Evolutionary conservation across 108 stramenopile species (phyloP), one percentile per base, ranked within the genome.

Genomic region (Ochromonas danica): DNA sequence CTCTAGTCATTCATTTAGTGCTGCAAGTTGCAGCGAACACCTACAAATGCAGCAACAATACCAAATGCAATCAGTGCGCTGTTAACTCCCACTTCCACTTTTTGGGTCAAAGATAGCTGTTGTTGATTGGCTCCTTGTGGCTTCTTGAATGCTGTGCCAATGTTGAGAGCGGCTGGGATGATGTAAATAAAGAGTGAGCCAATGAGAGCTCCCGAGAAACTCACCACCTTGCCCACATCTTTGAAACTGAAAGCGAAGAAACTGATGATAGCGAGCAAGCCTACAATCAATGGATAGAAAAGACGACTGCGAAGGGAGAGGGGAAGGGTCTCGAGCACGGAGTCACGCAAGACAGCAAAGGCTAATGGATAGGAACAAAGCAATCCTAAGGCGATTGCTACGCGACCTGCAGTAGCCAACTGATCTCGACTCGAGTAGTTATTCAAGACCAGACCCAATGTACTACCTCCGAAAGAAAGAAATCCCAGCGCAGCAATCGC

Each of bases 221-320:
- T 88, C 22, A 92, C 89, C 1, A 96, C 93, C 80, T 95, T 91
- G 33, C 95, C 95, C 42, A 92, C 94, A 85, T 96, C 89, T 31
- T 85, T 86, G 31, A 95, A 74, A 0, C 90, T n/a, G 61, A 91
- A 42, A 22, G 93, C 87, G 27, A 90, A 65, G 1, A 70, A 81
- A 25, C 91, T 92, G 31, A 92, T 61, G 30, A 85, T 77, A 1
- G 79, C 81, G 3, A 93, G 70, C 28, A 92, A 80, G 2, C 43
- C 28, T 25, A 78, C 40, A 1, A 87, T 84, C 17, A 84, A 84
- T 1, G 61, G 75, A 14, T 80, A 51, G 22, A 51, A 51, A 14
- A 14, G 14, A 14, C 22, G 45, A 51, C 14, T 14, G 6, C 22
- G 45, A 51, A 6, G 6, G 45, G 45, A 51, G 45, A 51, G 6